These are phyloP conservation scores for Solanum paucissectum DNA, from an alignment of 257 asterid genomes.

Conservation along the genomic window DNA sequence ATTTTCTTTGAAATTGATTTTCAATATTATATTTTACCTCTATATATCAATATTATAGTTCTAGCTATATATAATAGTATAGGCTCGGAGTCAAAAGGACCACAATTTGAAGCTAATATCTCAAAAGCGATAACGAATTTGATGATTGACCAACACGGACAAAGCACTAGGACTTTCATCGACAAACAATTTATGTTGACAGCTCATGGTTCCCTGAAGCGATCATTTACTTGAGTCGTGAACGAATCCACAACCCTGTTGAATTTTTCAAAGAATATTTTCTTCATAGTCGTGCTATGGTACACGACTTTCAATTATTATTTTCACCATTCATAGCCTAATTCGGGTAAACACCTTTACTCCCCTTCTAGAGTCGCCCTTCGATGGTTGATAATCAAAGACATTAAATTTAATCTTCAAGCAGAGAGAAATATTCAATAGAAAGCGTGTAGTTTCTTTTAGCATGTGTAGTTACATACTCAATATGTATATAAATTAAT, in stretches of 20 bases:
- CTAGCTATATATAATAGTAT: not conserved
- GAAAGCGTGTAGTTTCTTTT: not conserved
- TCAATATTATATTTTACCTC: not conserved
- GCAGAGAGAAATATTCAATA: not conserved
- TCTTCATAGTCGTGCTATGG: not conserved
- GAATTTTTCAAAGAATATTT: not conserved
- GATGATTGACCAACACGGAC: not conserved
- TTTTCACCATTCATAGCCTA: too few species aligned
- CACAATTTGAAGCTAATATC: not conserved
- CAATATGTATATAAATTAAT: not conserved
- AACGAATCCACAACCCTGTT: too few species aligned
- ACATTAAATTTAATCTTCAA: not conserved
- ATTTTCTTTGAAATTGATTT: not conserved
- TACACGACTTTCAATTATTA: not conserved
- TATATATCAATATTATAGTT: not conserved
- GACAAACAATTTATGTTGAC: not conserved
- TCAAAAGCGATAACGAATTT: too few species aligned
- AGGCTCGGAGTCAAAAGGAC: not conserved
- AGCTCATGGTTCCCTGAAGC: not conserved
- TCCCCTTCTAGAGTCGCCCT: not conserved
- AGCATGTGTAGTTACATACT: not conserved
- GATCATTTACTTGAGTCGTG: not conserved
- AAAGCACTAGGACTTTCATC: too few species aligned
- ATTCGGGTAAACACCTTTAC: not conserved
- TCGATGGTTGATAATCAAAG: not conserved